A percentile compares a stretch with the other conserved stretches of the same genome.
Evolutionary conservation across 306 rosid genomes (phyloP).

Genomic region (Rosa chinensis): DNA sequence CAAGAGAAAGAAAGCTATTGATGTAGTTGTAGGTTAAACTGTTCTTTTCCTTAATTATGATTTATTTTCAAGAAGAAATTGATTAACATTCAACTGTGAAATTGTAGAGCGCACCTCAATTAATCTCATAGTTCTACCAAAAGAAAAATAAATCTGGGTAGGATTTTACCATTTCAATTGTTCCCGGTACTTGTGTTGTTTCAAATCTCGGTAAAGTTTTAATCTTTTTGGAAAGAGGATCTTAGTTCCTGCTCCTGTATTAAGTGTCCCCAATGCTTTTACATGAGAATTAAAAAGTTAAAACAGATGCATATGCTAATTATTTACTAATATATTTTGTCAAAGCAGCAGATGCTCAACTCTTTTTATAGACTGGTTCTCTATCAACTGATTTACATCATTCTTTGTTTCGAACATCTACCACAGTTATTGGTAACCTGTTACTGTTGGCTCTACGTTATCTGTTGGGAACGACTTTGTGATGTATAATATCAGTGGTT

Average conservation of each 20-base stretch:
- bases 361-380: neutral
- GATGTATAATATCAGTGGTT: neutral
- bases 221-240: neutral
- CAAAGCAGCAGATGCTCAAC: neutral
- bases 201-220: neutral
- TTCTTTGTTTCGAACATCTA: neutral
- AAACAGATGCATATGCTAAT: neutral
- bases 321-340: neutral
- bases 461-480: neutral
- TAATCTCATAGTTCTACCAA: neutral
- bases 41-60: neutral
- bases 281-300: neutral
- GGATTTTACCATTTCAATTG: neutral
- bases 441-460: too few species aligned
- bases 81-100: neutral
- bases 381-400: neutral
- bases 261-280: neutral
- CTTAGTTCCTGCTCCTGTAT: neutral
- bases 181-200: neutral
- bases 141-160: neutral
- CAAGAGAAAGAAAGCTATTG: neutral
- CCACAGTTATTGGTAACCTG: neutral
- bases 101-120: neutral
- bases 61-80: neutral
- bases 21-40: neutral